phyloP scores from a whole-genome alignment of 176 grass and related monocot genomes.

The Saccharum officinarum region DNA sequence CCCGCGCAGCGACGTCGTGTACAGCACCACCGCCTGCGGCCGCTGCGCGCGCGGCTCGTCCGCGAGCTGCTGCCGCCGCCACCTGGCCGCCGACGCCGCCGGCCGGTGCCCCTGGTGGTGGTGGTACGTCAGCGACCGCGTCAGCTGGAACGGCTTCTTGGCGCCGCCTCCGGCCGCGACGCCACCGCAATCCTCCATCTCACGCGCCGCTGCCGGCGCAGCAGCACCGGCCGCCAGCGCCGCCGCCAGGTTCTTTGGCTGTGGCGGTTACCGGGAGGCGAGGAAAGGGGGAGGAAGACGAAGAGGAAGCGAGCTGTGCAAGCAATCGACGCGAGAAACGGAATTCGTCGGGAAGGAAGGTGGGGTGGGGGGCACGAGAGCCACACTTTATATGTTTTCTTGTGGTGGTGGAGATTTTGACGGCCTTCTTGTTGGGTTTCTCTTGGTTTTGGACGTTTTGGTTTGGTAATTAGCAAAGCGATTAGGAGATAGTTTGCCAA shows the following conservation, averaged over 20 bases:
- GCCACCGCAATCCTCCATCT: conserved; percentile 49
- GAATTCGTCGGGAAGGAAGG: conserved; percentile 23
- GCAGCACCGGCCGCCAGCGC: conserved; percentile 9
- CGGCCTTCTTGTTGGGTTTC: neutral
- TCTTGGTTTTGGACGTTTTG: neutral
- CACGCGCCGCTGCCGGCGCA: conserved; percentile 18
- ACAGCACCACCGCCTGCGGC: conserved; percentile 83
- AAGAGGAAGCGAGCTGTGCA: conserved; percentile 37
- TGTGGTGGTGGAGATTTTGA: conserved; percentile 1
- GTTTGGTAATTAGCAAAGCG: neutral
- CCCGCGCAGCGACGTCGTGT: conserved; percentile 84
- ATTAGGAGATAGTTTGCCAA: no score
- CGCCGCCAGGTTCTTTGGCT: conserved; percentile 31
- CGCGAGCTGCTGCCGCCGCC: conserved; percentile 37
- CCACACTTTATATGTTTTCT: conserved; percentile 41
- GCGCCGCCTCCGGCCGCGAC: conserved; percentile 16
- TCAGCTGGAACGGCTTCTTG: conserved; percentile 65
- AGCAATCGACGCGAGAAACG: conserved; percentile 36
- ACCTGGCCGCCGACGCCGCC: conserved; percentile 15
- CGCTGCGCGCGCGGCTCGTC: no score
- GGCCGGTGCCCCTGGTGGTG: conserved; percentile 58
- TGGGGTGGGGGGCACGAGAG: neutral
- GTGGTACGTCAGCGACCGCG: conserved; percentile 77
- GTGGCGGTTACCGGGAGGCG: conserved; percentile 40
- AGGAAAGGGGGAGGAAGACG: conserved; percentile 24